phyloP scores from a whole-genome alignment of 2,329 filamentous ascomycete species.

The Apiospora malaysiana region DNA sequence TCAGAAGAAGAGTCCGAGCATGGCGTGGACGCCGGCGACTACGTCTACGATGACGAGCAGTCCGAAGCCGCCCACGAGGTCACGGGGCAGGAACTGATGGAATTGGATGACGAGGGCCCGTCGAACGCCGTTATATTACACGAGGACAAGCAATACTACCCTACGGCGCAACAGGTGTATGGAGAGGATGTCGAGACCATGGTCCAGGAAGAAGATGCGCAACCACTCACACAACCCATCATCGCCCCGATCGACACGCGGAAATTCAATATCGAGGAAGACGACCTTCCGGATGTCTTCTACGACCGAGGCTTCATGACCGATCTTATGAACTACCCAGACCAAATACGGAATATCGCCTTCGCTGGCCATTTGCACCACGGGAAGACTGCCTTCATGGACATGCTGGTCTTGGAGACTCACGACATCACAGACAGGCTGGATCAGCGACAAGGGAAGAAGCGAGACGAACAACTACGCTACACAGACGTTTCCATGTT shows the following conservation, averaged over 20 bases:
- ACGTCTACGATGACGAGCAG: slow-evolving; percentile 81
- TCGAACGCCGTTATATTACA: slow-evolving; percentile 98
- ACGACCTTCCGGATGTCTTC: slow-evolving; percentile 85
- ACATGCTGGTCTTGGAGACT: slow-evolving; percentile 96
- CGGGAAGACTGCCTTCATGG: slow-evolving; percentile 97
- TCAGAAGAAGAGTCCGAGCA: slow-evolving; percentile 87
- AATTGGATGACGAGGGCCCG: slow-evolving; percentile 86
- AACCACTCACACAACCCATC: slow-evolving; percentile 90
- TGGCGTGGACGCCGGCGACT: slow-evolving; percentile 75
- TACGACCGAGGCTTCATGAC: slow-evolving; percentile 93
- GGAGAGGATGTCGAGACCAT: slow-evolving; percentile 92
- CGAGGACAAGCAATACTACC: slow-evolving; percentile 99
- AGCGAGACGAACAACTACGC: slow-evolving; percentile 85
- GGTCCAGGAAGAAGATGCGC: slow-evolving; percentile 96
- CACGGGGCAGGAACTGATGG: slow-evolving; percentile 87
- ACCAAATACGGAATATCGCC: slow-evolving; percentile 92
- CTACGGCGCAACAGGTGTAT: slow-evolving; percentile 95
- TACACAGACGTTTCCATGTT: slow-evolving; percentile 93
- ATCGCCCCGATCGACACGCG: slow-evolving; percentile 92
- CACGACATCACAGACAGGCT: slow-evolving; percentile 83
- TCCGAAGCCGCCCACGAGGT: slow-evolving; percentile 66
- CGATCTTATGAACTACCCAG: slow-evolving; percentile 94
- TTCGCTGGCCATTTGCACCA: slow-evolving; percentile 94
- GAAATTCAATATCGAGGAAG: slow-evolving; percentile 94
- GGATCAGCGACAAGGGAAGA: slow-evolving; percentile 81